Evolutionary conservation across 768 basidiomycete species (phyloP).

Genomic region (Leccinum uliginosum): DNA sequence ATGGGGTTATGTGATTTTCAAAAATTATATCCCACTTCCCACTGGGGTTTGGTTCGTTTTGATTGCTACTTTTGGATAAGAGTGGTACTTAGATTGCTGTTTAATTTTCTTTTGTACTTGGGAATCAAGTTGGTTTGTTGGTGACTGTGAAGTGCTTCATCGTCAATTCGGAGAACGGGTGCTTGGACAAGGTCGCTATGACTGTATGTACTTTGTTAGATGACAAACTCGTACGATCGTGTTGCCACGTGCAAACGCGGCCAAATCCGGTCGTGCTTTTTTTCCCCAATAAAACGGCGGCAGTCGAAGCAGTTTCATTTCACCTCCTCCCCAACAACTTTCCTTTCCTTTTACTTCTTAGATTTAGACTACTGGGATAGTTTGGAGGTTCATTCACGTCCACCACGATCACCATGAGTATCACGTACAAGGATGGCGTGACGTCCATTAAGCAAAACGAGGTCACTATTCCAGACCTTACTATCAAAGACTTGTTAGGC

Average conservation of each 20-base stretch:
- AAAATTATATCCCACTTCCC: not conserved
- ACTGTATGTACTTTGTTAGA: too few species aligned
- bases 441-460: slow-evolving; percentile 50
- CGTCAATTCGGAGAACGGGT: not conserved
- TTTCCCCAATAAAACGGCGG: slow-evolving; percentile 28
- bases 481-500: slow-evolving; percentile 81
- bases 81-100: not conserved
- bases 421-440: slow-evolving; percentile 11
- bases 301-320: not conserved
- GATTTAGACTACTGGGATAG: slow-evolving; percentile 5
- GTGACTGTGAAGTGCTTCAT: not conserved
- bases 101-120: not conserved
- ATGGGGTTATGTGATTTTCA: slow-evolving; percentile 1
- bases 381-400: slow-evolving; percentile 2
- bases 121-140: not conserved
- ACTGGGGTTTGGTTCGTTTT: not conserved
- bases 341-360: not conserved
- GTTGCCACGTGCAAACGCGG: slow-evolving; percentile 26
- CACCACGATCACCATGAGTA: slow-evolving; percentile 20
- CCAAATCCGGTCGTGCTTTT: slow-evolving; percentile 16
- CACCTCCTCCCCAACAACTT: not conserved
- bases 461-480: slow-evolving; percentile 73
- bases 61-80: not conserved
- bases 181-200: too few species aligned
- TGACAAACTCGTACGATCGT: not conserved